Evolutionary conservation across 192 early-diverging fungal species (phyloP), one percentile per base, ranked within the genome.

Genomic region (Coemansia sp.): DNA sequence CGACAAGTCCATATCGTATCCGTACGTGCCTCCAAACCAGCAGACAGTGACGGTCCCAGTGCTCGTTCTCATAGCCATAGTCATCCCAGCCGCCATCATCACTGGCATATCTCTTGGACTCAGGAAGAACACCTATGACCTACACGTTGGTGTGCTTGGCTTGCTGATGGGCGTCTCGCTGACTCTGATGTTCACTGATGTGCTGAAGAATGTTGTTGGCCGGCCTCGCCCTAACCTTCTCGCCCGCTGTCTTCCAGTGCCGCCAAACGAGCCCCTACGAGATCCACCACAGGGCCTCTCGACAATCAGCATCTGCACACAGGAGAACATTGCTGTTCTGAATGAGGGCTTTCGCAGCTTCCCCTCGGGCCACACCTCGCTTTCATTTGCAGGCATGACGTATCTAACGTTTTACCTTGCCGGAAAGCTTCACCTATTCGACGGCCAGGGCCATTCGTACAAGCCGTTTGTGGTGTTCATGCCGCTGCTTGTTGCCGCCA

Each of bases 311-410:
- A 85, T 92, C 50, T 92, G 91, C 69, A 88, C 87, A 13, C 81
- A 82, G 49, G 66, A 73, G 19, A 66, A 82, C 38, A 59, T 74
- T 15, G 69, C 69, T 14, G 36, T 88, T 0, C 71, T 96, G 56
- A 68, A 67, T 54, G 92, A 95, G 65, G 93, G 91, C 0, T 88
- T 93, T 66, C 89, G 89, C 75, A 89, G 87, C 65, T 98, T 95
- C 60, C 90, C 90, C 2, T 91, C 89, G 9, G 95, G 95, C 4
- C 95, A 98, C 72, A 86, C 95, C 2, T 90, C 89, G 25, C 86
- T 89, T 60, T 80, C 87, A 6, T 90, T 90, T 79, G 88, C 87
- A 5, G 91, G 91, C 1, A 63, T 92, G 58, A 84, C 85, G 15
- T 92, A 83, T 58, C 62, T 92, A 29, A 81, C 83, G 35, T 70